phyloP scores from a whole-genome alignment of 75 land plant species.

The Cunninghamia lanceolata region DNA sequence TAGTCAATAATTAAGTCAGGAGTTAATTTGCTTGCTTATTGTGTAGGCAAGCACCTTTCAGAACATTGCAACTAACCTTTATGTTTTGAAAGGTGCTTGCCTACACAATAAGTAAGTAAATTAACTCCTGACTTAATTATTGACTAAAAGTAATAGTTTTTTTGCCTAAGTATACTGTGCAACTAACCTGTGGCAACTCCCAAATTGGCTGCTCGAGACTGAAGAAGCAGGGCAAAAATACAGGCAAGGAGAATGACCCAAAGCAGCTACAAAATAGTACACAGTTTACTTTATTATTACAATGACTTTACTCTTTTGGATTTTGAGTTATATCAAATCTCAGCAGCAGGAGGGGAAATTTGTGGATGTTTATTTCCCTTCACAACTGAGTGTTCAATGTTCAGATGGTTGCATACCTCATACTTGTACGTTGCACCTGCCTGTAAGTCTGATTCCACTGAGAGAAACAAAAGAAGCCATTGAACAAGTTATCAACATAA shows the following conservation, averaged over 20 bases:
- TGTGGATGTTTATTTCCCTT: background rate
- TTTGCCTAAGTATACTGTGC: background rate
- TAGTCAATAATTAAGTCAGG: too few species aligned
- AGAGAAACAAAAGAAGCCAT: background rate
- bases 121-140: background rate
- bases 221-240: constrained; percentile 74
- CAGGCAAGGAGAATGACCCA: constrained; percentile 69
- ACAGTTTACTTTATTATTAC: background rate
- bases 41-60: too few species aligned
- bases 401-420: constrained; percentile 29
- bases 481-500: background rate
- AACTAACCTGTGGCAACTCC: constrained; percentile 71
- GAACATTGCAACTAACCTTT: too few species aligned
- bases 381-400: too few species aligned
- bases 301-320: too few species aligned
- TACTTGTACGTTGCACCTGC: constrained; percentile 60
- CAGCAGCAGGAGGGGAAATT: background rate
- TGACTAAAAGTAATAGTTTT: background rate
- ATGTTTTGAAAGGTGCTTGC: too few species aligned
- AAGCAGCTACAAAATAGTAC: constrained; percentile 33
- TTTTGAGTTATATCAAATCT: background rate
- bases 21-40: background rate
- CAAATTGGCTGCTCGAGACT: constrained; percentile 80
- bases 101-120: too few species aligned
- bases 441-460: constrained; percentile 70